These are phyloP conservation scores for Tolypocladium album DNA, from an alignment of 2,329 filamentous ascomycete genomes.

Conservation along the genomic window DNA sequence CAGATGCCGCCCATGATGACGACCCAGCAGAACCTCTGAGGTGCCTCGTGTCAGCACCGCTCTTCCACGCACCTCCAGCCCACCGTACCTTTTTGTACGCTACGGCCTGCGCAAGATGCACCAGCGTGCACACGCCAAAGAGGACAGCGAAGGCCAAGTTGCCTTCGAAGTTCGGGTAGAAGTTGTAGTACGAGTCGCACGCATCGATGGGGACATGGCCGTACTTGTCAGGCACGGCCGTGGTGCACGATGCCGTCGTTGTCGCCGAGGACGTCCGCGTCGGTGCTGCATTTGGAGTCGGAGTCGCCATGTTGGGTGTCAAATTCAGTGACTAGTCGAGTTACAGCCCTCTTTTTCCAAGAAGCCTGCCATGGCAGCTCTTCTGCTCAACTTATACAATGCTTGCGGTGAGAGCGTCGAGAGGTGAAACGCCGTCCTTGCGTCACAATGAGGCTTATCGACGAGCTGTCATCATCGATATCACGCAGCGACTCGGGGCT, in stretches of 20 bases:
- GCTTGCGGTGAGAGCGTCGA: not conserved
- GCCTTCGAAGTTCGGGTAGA: constrained; percentile 20
- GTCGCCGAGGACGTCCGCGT: not conserved
- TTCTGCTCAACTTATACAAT: not conserved
- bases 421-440: not conserved
- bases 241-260: constrained; percentile 12
- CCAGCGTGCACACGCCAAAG: constrained; percentile 16
- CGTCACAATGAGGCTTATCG: not conserved
- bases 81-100: constrained; percentile 15
- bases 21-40: constrained; percentile 22
- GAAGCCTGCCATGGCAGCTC: not conserved
- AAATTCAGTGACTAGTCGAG: not conserved
- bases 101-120: constrained; percentile 17
- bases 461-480: not conserved
- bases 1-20: constrained; percentile 26
- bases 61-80: too few relatives aligned
- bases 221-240: constrained; percentile 19
- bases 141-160: constrained; percentile 20
- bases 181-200: constrained; percentile 21
- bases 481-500: not conserved
- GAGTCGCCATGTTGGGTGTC: not conserved
- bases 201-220: constrained; percentile 19
- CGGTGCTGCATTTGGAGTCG: not conserved
- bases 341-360: not conserved
- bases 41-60: not conserved